phyloP scores from a whole-genome alignment of 2,329 filamentous ascomycete genomes.

The Metarhizium robertsii region DNA sequence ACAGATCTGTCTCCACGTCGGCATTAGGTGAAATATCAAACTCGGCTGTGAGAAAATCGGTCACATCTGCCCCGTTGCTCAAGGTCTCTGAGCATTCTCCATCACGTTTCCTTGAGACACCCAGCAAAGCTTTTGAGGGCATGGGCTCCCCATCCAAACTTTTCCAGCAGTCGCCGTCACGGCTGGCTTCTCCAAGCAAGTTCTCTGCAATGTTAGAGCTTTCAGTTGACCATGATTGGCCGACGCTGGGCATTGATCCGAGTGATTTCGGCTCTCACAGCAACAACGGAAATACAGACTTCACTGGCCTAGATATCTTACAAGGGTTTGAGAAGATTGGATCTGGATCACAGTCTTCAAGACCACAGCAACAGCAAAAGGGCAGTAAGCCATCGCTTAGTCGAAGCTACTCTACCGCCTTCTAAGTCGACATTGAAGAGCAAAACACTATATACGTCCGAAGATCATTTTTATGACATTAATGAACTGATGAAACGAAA shows the following conservation, averaged over 20 bases:
- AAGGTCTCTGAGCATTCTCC: conserved; percentile 35
- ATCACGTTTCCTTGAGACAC: conserved; percentile 38
- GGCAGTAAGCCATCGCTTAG: conserved; percentile 18
- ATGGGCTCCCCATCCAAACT: conserved; percentile 48
- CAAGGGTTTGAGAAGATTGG: conserved; percentile 72
- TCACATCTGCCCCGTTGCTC: conserved; percentile 41
- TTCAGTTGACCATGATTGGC: conserved; percentile 29
- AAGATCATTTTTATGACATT: conserved; percentile 11
- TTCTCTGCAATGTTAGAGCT: conserved; percentile 25
- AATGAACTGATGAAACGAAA: conserved; percentile 10
- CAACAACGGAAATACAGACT: conserved; percentile 45
- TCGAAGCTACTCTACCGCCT: conserved; percentile 23
- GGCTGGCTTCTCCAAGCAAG: conserved; percentile 42
- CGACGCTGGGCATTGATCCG: conserved; percentile 22
- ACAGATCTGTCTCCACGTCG: conserved; percentile 53
- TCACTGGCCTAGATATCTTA: conserved; percentile 58
- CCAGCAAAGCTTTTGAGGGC: conserved; percentile 47
- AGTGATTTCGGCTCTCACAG: conserved; percentile 34
- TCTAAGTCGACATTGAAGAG: conserved; percentile 11
- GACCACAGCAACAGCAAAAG: conserved; percentile 14
- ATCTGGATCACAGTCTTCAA: conserved; percentile 26
- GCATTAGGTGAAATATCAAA: conserved; percentile 53
- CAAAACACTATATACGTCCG: conserved; percentile 7
- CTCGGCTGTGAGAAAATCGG: conserved; percentile 38
- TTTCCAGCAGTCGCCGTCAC: conserved; percentile 24